Percentiles rank a stretch among this genome's conserved stretches.
Evolutionary conservation across 768 basidiomycete genomes (phyloP).

Genomic region (Pleurotus platypus): DNA sequence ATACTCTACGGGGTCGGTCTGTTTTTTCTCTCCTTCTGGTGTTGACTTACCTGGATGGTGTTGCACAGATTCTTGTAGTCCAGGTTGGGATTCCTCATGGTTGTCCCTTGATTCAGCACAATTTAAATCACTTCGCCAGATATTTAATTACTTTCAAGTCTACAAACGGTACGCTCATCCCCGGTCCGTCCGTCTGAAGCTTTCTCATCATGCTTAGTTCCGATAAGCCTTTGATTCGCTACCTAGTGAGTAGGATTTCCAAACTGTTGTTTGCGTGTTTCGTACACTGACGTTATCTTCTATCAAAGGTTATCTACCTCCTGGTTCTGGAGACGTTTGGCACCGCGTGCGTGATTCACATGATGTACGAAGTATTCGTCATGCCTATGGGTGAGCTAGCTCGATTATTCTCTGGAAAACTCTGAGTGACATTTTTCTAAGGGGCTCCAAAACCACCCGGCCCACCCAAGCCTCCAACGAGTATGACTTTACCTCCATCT

Average conservation of each 20-base stretch:
- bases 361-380: not conserved
- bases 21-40: no score
- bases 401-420: not conserved
- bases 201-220: not conserved
- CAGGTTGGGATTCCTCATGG: not conserved
- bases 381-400: not conserved
- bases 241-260: not conserved
- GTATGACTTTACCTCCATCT: no score
- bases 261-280: no score
- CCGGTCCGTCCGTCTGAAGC: not conserved
- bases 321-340: not conserved
- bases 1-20: not conserved
- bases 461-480: no score
- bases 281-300: not conserved
- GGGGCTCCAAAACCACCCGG: no score
- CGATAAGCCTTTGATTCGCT: not conserved
- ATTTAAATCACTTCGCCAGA: not conserved
- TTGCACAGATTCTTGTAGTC: not conserved
- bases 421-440: no score
- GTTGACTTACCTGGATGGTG: not conserved
- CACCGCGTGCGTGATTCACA: not conserved
- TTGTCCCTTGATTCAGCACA: not conserved
- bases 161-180: slow-evolving; percentile 1
- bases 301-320: not conserved
- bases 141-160: slow-evolving; percentile 4